These are phyloP conservation scores for Coniochaeta prunicola DNA, from an alignment of 2,329 filamentous ascomycete species.

Conservation along the genomic window DNA sequence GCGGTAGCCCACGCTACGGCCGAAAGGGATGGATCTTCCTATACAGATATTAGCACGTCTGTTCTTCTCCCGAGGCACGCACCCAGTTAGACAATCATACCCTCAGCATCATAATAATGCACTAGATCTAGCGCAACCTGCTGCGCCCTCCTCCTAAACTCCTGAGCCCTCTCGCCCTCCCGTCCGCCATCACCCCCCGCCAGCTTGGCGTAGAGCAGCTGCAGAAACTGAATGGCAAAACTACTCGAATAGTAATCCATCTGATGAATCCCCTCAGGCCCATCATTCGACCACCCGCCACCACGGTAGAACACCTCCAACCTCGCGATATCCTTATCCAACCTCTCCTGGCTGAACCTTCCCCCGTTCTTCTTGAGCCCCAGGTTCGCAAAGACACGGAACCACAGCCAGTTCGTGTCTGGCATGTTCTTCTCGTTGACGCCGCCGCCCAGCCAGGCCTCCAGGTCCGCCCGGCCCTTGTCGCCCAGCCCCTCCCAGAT, in stretches of 20 bases:
- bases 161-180: constrained; percentile 57
- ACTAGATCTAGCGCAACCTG: constrained; percentile 62
- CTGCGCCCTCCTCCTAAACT: constrained; percentile 63
- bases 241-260: constrained; percentile 83
- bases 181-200: constrained; percentile 59
- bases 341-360: constrained; percentile 58
- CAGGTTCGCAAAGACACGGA: constrained; percentile 76
- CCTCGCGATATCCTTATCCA: constrained; percentile 70
- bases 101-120: constrained; percentile 69
- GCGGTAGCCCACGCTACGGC: constrained; percentile 71
- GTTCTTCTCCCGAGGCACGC: background rate
- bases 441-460: constrained; percentile 63
- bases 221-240: constrained; percentile 75
- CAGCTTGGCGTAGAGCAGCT: constrained; percentile 69
- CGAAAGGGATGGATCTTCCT: constrained; percentile 65
- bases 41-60: background rate
- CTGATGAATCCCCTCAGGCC: constrained; percentile 69
- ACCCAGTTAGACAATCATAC: constrained; percentile 6
- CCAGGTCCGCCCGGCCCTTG: constrained; percentile 54
- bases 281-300: constrained; percentile 76
- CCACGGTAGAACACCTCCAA: constrained; percentile 78
- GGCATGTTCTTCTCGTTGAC: constrained; percentile 78
- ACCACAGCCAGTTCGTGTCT: constrained; percentile 68
- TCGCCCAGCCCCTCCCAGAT: constrained; percentile 61
- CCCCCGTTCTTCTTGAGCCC: constrained; percentile 70